These are phyloP conservation scores for Clitocybe nebularis DNA, from an alignment of 1,284 basidiomycete genomes.

Conservation along the genomic window DNA sequence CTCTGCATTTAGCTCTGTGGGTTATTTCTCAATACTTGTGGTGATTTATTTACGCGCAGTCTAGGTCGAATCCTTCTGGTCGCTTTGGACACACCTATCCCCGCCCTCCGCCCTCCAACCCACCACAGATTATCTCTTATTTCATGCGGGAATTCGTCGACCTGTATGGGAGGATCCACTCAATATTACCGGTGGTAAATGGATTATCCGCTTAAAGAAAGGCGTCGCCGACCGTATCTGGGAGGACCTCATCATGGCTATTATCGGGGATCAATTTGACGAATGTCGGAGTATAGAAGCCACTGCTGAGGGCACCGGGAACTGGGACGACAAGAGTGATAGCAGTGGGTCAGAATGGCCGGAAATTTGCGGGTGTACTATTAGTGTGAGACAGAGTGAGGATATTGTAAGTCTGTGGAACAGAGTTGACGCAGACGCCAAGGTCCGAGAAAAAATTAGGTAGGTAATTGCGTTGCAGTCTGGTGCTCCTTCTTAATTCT, in stretches of 20 bases:
- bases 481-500: background rate
- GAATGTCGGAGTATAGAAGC: slow-evolving; percentile 42
- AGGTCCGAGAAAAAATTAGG: slow-evolving; percentile 70
- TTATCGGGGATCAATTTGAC: slow-evolving; percentile 78
- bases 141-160: slow-evolving; percentile 75
- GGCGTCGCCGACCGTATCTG: slow-evolving; percentile 78
- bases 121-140: slow-evolving; percentile 83
- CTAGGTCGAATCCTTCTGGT: slow-evolving; percentile 83
- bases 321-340: slow-evolving; percentile 33
- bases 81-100: slow-evolving; percentile 75
- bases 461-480: slow-evolving; percentile 32
- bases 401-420: slow-evolving; percentile 84
- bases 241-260: slow-evolving; percentile 76
- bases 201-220: slow-evolving; percentile 84
- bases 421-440: slow-evolving; percentile 60
- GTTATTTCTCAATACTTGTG: slow-evolving; percentile 22
- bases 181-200: slow-evolving; percentile 86
- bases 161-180: slow-evolving; percentile 91
- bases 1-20: slow-evolving; percentile 70
- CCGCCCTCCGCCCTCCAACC: slow-evolving; percentile 70
- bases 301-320: slow-evolving; percentile 23
- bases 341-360: slow-evolving; percentile 50
- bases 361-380: slow-evolving; percentile 81
- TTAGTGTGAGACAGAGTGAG: slow-evolving; percentile 79
- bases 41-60: slow-evolving; percentile 9